A percentile compares a stretch with the other conserved stretches of the same genome.
Conservation (phyloP, 441 rosid species). For the Eutrema salsugineum region DNA sequence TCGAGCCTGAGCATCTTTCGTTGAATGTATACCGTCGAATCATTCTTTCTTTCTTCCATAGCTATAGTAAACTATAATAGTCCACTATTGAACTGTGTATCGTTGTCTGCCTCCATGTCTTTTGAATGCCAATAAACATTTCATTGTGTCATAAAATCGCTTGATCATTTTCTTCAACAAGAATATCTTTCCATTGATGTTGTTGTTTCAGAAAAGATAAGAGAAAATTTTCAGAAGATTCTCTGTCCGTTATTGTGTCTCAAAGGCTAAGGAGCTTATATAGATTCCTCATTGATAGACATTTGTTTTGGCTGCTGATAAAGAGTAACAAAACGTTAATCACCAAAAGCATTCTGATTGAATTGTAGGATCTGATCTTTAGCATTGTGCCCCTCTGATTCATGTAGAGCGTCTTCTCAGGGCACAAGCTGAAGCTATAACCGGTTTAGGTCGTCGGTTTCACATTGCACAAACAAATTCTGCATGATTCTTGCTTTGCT, state of each 20-base stretch:
- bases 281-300: too few species aligned
- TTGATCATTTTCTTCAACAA: too few species aligned
- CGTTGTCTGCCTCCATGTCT: constrained; percentile 1
- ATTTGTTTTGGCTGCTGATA: too few species aligned
- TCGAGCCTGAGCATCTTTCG: not conserved
- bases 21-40: constrained; percentile 6
- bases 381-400: not conserved
- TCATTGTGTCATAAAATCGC: not conserved
- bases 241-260: too few species aligned
- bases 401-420: not conserved
- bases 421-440: not conserved
- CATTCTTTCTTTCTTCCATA: constrained; percentile 10
- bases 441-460: not conserved
- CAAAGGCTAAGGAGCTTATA: too few species aligned
- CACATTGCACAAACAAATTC: not conserved
- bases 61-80: not conserved
- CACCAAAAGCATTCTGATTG: too few species aligned
- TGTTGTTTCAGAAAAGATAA: too few species aligned
- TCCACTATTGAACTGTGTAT: not conserved
- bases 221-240: too few species aligned
- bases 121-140: not conserved
- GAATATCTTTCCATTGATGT: too few species aligned
- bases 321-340: too few species aligned
- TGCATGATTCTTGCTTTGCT: not conserved
- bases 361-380: constrained; percentile 19